phyloP scores from a whole-genome alignment of 495 filamentous ascomycete species.

The Penicillium manginii region DNA sequence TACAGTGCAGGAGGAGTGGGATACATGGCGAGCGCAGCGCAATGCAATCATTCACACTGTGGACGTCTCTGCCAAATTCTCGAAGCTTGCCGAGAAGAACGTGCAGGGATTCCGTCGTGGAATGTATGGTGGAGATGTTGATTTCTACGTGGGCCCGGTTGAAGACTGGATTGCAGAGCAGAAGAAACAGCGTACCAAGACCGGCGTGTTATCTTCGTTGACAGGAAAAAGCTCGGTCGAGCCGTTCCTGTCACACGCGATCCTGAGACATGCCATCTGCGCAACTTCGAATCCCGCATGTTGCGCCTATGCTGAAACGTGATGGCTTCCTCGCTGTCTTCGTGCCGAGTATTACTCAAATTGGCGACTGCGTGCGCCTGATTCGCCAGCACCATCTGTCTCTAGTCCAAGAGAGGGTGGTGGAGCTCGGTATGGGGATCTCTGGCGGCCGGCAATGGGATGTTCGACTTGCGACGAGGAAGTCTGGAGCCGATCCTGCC shows the following conservation, averaged over 20 bases:
- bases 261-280: constrained; percentile 73
- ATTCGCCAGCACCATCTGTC: constrained; percentile 56
- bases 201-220: constrained; percentile 21
- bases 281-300: constrained; percentile 59
- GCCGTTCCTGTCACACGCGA: constrained; percentile 67
- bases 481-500: constrained; percentile 46
- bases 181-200: constrained; percentile 36
- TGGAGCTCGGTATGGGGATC: constrained; percentile 64
- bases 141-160: constrained; percentile 72
- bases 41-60: constrained; percentile 72
- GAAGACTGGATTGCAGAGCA: constrained; percentile 63
- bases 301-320: constrained; percentile 57
- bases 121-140: constrained; percentile 66
- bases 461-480: constrained; percentile 56
- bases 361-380: constrained; percentile 59
- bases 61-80: constrained; percentile 62
- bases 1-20: constrained; percentile 35
- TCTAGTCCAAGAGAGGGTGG: constrained; percentile 60
- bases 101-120: constrained; percentile 69
- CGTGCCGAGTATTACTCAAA: constrained; percentile 77
- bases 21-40: constrained; percentile 55
- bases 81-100: constrained; percentile 60
- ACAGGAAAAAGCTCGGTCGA: constrained; percentile 25
- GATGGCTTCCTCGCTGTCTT: constrained; percentile 70
- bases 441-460: constrained; percentile 68